Percentiles rank a stretch among this genome's conserved stretches.
Evolutionary conservation across 1,284 basidiomycete genomes (phyloP).

Genomic region (Fomitopsis palustris): DNA sequence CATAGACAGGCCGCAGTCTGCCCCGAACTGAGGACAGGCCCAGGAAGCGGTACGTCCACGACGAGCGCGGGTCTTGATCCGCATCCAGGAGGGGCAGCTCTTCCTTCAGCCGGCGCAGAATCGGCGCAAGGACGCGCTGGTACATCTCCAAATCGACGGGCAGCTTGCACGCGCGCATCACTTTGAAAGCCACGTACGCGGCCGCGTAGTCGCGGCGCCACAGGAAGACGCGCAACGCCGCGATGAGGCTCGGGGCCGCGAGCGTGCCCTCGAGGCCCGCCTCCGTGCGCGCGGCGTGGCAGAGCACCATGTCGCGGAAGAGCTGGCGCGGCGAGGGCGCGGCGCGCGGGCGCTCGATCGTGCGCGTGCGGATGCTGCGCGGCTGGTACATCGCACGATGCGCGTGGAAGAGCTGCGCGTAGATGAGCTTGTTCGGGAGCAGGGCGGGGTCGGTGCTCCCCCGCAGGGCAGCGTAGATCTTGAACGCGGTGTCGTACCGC

Average conservation of each 20-base stretch:
- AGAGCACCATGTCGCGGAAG: conserved; percentile 44
- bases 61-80: background rate
- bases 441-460: conserved; percentile 22
- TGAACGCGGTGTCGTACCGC: conserved; percentile 36
- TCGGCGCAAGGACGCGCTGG: conserved; percentile 30
- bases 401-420: conserved; percentile 41
- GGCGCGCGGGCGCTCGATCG: conserved; percentile 8
- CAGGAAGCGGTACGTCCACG: conserved; percentile 31
- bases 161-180: conserved; percentile 29
- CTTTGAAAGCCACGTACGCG: conserved; percentile 37
- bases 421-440: conserved; percentile 43
- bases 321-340: conserved; percentile 37
- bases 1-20: background rate
- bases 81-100: conserved; percentile 11
- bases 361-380: conserved; percentile 24
- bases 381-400: conserved; percentile 24
- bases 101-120: conserved; percentile 18
- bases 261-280: conserved; percentile 19
- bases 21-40: conserved; percentile 13
- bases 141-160: conserved; percentile 36
- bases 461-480: conserved; percentile 39
- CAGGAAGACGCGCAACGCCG: conserved; percentile 43
- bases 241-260: conserved; percentile 34
- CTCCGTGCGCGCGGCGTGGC: conserved; percentile 23
- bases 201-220: conserved; percentile 41